These are phyloP conservation scores for Carex pumila DNA, from an alignment of 176 grass and related monocot species.

Conservation along the genomic window DNA sequence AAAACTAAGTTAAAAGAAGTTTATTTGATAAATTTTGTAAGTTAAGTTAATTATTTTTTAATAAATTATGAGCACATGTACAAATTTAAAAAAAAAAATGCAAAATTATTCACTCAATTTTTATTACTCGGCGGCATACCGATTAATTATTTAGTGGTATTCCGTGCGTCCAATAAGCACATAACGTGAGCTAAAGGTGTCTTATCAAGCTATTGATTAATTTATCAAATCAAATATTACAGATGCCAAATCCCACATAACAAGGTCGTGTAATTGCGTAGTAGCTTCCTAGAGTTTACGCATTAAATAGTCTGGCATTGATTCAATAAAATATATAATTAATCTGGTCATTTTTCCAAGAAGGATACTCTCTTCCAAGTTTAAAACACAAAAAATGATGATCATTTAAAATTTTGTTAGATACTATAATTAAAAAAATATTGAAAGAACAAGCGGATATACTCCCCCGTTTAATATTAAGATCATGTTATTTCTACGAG, in stretches of 20 bases:
- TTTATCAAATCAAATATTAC: background rate
- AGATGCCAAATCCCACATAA: background rate
- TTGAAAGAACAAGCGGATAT: background rate
- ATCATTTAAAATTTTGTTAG: background rate
- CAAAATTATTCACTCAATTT: too few relatives aligned
- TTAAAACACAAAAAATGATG: background rate
- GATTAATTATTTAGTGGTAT: too few relatives aligned
- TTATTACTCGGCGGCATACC: too few relatives aligned
- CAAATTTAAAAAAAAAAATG: too few relatives aligned
- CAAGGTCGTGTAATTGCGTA: background rate
- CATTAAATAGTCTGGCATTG: background rate
- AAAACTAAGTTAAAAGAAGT: too few relatives aligned
- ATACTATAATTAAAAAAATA: background rate
- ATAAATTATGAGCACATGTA: too few relatives aligned
- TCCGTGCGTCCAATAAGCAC: too few relatives aligned
- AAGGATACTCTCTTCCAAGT: background rate
- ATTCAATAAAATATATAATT: background rate
- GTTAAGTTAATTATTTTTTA: too few relatives aligned
- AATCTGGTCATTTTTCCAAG: background rate
- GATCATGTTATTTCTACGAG: background rate
- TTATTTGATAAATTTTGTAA: too few relatives aligned
- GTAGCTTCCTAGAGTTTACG: background rate
- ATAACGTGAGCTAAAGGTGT: background rate
- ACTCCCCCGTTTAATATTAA: background rate
- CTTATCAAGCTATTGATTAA: background rate